Evolutionary conservation across 805 yeast genomes (phyloP).

Genomic region (Cyberlindnera subsufficiens): DNA sequence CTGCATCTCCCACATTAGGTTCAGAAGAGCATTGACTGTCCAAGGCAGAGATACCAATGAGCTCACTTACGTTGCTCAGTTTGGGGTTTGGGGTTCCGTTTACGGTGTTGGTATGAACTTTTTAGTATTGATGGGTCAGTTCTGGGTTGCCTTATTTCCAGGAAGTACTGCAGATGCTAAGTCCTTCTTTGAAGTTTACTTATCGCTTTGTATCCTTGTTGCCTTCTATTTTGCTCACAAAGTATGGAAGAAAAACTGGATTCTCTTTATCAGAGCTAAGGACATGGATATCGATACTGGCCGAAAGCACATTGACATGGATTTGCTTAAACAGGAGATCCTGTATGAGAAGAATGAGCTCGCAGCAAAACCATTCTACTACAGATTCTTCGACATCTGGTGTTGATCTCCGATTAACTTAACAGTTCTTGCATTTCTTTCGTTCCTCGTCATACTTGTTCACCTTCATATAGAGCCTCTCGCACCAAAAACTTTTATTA

Average conservation of each 20-base stretch:
- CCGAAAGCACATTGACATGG: slow-evolving; percentile 51
- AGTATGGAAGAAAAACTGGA: slow-evolving; percentile 40
- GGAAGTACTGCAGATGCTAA: slow-evolving; percentile 46
- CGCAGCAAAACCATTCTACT: slow-evolving; percentile 40
- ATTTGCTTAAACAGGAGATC: slow-evolving; percentile 43
- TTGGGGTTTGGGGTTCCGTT: slow-evolving; percentile 63
- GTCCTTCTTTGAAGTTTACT: slow-evolving; percentile 58
- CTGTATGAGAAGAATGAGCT: slow-evolving; percentile 44
- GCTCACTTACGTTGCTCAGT: slow-evolving; percentile 58
- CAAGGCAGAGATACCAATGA: slow-evolving; percentile 64
- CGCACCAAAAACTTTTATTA: no score
- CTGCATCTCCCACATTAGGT: slow-evolving; percentile 53
- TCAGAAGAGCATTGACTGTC: slow-evolving; percentile 54
- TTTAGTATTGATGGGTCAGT: slow-evolving; percentile 65
- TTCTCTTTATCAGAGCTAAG: slow-evolving; percentile 33
- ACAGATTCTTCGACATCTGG: slow-evolving; percentile 39
- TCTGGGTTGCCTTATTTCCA: slow-evolving; percentile 81
- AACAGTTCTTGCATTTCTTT: background rate
- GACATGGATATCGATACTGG: slow-evolving; percentile 32
- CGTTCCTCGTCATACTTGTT: no score
- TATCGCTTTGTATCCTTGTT: slow-evolving; percentile 59
- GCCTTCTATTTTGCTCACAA: slow-evolving; percentile 55
- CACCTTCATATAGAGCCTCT: no score
- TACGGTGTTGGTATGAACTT: slow-evolving; percentile 54
- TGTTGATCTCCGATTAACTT: slow-evolving; percentile 29